Evolutionary conservation across 2,329 filamentous ascomycete genomes (phyloP), one percentile per base, ranked within the genome.

Genomic region (Cladophialophora psammophila): DNA sequence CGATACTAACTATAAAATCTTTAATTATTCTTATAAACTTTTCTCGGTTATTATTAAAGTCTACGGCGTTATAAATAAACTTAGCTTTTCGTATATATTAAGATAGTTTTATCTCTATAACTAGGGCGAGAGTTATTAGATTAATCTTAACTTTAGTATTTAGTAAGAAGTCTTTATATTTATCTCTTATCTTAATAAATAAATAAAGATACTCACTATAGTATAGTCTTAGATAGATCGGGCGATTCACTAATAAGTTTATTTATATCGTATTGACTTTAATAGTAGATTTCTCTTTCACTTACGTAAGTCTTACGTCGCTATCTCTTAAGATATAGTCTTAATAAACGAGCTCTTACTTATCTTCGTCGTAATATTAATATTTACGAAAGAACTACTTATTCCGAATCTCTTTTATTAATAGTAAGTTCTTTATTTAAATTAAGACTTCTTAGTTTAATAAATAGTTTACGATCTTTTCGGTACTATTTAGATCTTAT

Each of bases 61-160:
- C 31, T 13, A 59, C n/a, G 15, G 20, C n/a, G n/a, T 59, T n/a
- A 31, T 59, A 45, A 48, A 59, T 45, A 32, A 42, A 59, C n/a
- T 12, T 42, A 15, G 13, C 38, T 5, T 59, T 59, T 1, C 35
- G 26, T 59, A 59, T 6, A 31, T 59, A 26, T 12, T 34, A 12
- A 15, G 38, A 45, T 18, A 42, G 32, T 13, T 15, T n/a, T 7
- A 40, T 32, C n/a, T 57, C 56, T 45, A 45, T 26, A 18, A 59
- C 38, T 32, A 59, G 31, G 2, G 15, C 18, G 6, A 59, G 26
- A 10, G 36, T 45, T 12, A 59, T 59, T 15, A 59, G 6, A 12
- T 45, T 59, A 32, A 59, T 59, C 31, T 59, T 9, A 5, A 12
- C 38, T 9, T 18, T 18, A 13, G 12, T 59, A 59, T 42, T n/a